Evolutionary conservation across 1,284 basidiomycete genomes (phyloP).

Genomic region (Cerioporus squamosus): DNA sequence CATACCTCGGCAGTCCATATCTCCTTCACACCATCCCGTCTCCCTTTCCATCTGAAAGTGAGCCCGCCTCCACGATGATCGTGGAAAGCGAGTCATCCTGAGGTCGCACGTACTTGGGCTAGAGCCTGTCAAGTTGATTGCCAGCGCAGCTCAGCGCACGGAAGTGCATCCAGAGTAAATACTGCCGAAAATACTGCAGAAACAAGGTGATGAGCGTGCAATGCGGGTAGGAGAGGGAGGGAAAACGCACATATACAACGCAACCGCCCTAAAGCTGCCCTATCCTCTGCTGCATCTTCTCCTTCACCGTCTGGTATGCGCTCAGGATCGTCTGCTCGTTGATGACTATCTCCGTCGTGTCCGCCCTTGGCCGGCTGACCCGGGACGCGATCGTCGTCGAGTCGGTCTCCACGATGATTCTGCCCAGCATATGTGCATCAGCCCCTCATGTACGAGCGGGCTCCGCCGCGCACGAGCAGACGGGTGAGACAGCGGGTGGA

Average conservation of each 20-base stretch:
- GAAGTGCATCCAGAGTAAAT: too few species aligned
- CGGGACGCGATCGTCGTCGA: conserved; percentile 93
- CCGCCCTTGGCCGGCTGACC: conserved; percentile 93
- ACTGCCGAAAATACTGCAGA: too few species aligned
- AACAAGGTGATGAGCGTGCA: too few species aligned
- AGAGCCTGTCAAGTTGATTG: too few species aligned
- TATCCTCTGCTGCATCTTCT: conserved; percentile 72
- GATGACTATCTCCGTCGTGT: conserved; percentile 96
- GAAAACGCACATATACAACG: conserved; percentile 16
- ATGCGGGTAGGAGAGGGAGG: too few species aligned
- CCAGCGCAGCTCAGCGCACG: too few species aligned
- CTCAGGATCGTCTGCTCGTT: conserved; percentile 97
- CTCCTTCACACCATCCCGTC: too few species aligned
- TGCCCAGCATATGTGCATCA: conserved; percentile 38
- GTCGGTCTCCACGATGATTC: conserved; percentile 98
- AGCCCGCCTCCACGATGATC: too few species aligned
- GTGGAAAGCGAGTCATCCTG: too few species aligned
- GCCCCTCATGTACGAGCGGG: background rate
- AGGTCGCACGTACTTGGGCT: too few species aligned
- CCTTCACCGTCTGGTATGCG: conserved; percentile 90
- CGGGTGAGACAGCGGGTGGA: background rate
- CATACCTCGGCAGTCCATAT: too few species aligned
- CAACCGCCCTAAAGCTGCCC: conserved; percentile 46
- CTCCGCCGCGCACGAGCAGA: background rate
- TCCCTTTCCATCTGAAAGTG: too few species aligned